phyloP scores from a whole-genome alignment of 2,329 filamentous ascomycete species.

The Scytalidium lignicola region DNA sequence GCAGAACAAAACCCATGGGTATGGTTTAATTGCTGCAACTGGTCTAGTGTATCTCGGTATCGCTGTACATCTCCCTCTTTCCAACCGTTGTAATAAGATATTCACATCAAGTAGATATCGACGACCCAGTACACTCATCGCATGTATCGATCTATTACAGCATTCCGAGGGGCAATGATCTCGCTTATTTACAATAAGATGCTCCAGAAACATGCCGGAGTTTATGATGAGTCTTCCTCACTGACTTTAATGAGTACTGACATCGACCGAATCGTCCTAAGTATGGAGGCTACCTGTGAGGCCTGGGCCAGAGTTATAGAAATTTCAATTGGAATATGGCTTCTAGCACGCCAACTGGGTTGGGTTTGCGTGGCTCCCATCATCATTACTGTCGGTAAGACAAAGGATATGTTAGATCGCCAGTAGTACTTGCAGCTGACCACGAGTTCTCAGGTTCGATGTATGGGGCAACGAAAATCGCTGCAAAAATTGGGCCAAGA shows the following conservation, averaged over 20 bases:
- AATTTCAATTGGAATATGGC: conserved; percentile 29
- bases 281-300: conserved; percentile 23
- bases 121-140: conserved; percentile 27
- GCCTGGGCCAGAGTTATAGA: conserved; percentile 33
- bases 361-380: conserved; percentile 16
- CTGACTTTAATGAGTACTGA: conserved; percentile 41
- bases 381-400: conserved; percentile 7
- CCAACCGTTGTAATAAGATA: not conserved
- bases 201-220: conserved; percentile 25
- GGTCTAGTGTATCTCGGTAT: conserved; percentile 15
- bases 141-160: conserved; percentile 36
- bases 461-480: not conserved
- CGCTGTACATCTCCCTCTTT: not conserved
- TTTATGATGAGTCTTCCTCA: conserved; percentile 32
- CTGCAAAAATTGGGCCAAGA: conserved; percentile 4
- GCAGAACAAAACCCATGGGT: conserved; percentile 9
- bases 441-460: conserved; percentile 4
- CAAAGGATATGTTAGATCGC: not conserved
- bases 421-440: not conserved
- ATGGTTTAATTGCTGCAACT: conserved; percentile 15
- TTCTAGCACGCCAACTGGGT: conserved; percentile 31
- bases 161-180: conserved; percentile 37
- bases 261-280: conserved; percentile 29
- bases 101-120: not conserved
- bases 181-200: conserved; percentile 47